phyloP scores from a whole-genome alignment of 2,329 filamentous ascomycete species.

The Xylaria sp. region DNA sequence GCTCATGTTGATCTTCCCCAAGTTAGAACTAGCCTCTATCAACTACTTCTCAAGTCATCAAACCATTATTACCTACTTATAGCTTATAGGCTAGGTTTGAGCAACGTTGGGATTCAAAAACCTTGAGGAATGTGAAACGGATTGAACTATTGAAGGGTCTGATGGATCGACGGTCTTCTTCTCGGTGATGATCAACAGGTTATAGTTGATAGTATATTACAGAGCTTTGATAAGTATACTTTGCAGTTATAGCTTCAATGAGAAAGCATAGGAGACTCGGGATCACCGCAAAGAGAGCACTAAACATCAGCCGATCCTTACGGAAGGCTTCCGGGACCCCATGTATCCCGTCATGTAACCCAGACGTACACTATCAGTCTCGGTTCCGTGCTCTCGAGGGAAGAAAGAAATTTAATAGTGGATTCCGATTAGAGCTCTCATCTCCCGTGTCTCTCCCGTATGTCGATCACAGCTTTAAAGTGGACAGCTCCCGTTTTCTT shows the following conservation, averaged over 20 bases:
- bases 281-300: background rate
- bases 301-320: background rate
- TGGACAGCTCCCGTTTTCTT: conserved; percentile 3
- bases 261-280: background rate
- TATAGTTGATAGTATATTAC: background rate
- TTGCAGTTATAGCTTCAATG: background rate
- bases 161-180: background rate
- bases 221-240: background rate
- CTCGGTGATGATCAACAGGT: background rate
- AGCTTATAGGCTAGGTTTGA: background rate
- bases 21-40: background rate
- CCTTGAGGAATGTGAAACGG: background rate
- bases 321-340: conserved; percentile 20
- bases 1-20: conserved; percentile 17
- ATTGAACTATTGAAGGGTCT: background rate
- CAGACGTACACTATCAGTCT: background rate
- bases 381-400: conserved; percentile 12
- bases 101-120: background rate
- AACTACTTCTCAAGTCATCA: background rate
- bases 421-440: conserved; percentile 12
- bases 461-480: conserved; percentile 22
- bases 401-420: conserved; percentile 1
- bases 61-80: background rate
- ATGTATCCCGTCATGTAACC: background rate
- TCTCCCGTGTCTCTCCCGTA: conserved; percentile 10